phyloP scores from a whole-genome alignment of 1,139 yeast species.

The Nematodospora anomalae region DNA sequence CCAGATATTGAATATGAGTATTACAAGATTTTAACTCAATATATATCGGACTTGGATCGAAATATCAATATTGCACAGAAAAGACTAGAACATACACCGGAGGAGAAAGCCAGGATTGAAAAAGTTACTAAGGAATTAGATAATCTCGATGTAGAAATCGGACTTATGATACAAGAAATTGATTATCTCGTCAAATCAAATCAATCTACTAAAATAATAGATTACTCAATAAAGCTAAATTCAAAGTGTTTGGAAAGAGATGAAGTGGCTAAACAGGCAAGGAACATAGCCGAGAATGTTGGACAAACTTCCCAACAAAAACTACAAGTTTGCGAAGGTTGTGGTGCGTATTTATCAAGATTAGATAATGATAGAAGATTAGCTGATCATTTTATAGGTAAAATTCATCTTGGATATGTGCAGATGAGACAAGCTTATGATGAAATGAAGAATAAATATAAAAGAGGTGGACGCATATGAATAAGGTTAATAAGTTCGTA shows the following conservation, averaged over 20 bases:
- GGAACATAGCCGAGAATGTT: constrained; percentile 65
- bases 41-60: constrained; percentile 66
- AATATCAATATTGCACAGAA: constrained; percentile 65
- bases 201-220: constrained; percentile 53
- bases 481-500: too few relatives aligned
- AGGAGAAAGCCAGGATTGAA: constrained; percentile 67
- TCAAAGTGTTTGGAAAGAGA: constrained; percentile 49
- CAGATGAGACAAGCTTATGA: constrained; percentile 67
- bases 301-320: constrained; percentile 90
- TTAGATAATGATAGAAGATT: constrained; percentile 86
- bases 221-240: constrained; percentile 46
- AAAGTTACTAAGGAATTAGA: constrained; percentile 67
- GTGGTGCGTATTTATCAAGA: constrained; percentile 88
- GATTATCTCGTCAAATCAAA: constrained; percentile 52
- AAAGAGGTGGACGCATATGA: constrained; percentile 6
- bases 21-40: constrained; percentile 50
- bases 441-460: constrained; percentile 36
- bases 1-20: constrained; percentile 76
- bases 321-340: constrained; percentile 84
- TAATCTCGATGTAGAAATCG: constrained; percentile 62
- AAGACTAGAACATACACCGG: constrained; percentile 74
- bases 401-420: constrained; percentile 79
- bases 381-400: constrained; percentile 91
- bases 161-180: constrained; percentile 70
- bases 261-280: constrained; percentile 52